Conservation (phyloP, 192 early-diverging fungal genomes). For the Entrophospora sp. region DNA sequence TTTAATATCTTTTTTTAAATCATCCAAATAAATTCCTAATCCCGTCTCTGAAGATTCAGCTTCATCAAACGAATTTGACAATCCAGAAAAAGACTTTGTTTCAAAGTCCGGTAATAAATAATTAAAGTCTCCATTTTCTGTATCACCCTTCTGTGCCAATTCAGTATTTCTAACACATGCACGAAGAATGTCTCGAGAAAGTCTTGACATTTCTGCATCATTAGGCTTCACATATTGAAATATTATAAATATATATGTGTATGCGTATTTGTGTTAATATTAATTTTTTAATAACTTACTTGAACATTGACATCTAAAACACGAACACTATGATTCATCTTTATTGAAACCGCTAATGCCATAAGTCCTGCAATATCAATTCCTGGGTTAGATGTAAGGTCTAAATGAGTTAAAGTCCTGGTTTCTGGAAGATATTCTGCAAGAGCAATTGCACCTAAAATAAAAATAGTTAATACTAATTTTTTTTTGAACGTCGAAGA, state of each 20-base stretch:
- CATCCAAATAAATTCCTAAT: neutral
- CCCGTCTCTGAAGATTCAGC: neutral
- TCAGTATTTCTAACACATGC: constrained; percentile 35
- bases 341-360: constrained; percentile 73
- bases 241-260: neutral
- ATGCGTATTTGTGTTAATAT: neutral
- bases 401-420: constrained; percentile 54
- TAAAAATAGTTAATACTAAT: constrained; percentile 13
- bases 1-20: neutral
- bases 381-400: constrained; percentile 64
- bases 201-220: constrained; percentile 27
- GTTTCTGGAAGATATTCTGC: constrained; percentile 79
- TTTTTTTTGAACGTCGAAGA: neutral
- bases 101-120: neutral
- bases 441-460: constrained; percentile 55
- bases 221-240: constrained; percentile 17
- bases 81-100: neutral
- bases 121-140: neutral
- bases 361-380: constrained; percentile 75
- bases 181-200: constrained; percentile 32
- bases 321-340: constrained; percentile 66
- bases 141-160: neutral
- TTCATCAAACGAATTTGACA: neutral
- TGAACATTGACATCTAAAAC: constrained; percentile 61
- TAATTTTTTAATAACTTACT: constrained; percentile 21